phyloP scores from a whole-genome alignment of 2,329 filamentous ascomycete genomes.

The Clonostachys solani region DNA sequence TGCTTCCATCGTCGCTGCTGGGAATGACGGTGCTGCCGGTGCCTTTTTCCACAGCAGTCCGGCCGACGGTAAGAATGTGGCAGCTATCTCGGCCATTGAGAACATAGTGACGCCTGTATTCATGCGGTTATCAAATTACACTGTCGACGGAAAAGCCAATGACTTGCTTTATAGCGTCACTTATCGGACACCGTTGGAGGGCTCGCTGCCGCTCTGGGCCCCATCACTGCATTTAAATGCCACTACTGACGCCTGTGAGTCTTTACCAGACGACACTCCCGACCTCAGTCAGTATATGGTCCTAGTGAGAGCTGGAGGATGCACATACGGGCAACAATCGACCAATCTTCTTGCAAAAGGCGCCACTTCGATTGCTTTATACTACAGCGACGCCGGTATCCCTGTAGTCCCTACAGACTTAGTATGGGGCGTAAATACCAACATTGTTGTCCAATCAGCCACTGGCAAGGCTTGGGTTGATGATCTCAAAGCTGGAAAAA shows the following conservation, averaged over 20 bases:
- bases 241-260: slow-evolving; percentile 43
- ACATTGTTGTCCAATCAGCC: slow-evolving; percentile 33
- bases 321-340: slow-evolving; percentile 50
- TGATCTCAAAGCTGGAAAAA: slow-evolving; percentile 33
- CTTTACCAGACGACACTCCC: slow-evolving; percentile 47
- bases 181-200: not conserved
- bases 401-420: slow-evolving; percentile 8
- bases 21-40: slow-evolving; percentile 18
- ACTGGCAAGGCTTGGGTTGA: slow-evolving; percentile 39
- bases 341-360: slow-evolving; percentile 47
- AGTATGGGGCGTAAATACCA: slow-evolving; percentile 22
- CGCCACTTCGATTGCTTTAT: slow-evolving; percentile 57
- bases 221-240: slow-evolving; percentile 42
- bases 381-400: slow-evolving; percentile 33
- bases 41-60: slow-evolving; percentile 6
- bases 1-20: slow-evolving; percentile 9
- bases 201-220: slow-evolving; percentile 41
- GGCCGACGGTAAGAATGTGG: slow-evolving; percentile 6
- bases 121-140: slow-evolving; percentile 28
- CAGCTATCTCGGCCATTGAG: slow-evolving; percentile 7
- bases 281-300: slow-evolving; percentile 55
- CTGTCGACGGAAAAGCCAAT: slow-evolving; percentile 16
- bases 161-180: slow-evolving; percentile 23
- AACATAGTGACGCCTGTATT: slow-evolving; percentile 25
- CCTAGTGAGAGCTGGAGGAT: slow-evolving; percentile 54